Base-by-base conservation (phyloP, 805 yeast genomes). In the Ogataea kodamae region DNA sequence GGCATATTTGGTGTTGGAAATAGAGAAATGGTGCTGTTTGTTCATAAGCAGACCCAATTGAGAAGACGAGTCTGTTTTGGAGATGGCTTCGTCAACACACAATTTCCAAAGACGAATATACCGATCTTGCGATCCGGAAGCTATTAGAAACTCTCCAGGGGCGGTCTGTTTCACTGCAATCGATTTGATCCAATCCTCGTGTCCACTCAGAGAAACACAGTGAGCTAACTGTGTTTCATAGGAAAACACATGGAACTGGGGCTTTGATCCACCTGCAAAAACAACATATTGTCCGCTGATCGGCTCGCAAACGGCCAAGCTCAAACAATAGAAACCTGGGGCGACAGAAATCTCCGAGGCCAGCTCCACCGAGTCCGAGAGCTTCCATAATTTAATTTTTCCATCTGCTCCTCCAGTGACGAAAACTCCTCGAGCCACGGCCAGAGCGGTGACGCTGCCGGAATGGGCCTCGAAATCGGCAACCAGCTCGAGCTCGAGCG, bases 181-280 rank as follows among this genome's bases (percentile, higher is more conserved):
- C 9, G 86, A 70, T 53, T 83, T 82, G 31, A 92, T 74, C 99
- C 99, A 92, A 59, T 89, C 96, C 59, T 92, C 98, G 56, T 92
- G 98, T 4, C 99, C 98, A 17, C 78, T 70, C 20, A 92, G 59
- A 6, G 62, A 62, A 1, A 88, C 82, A 18, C 68, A 64, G 33
- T 62, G 64, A 6, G 48, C 33, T 25, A 69, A 61, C 9, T 45
- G 37, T 3, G 30, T 31, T 8, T 44, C 30, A 40, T 78, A 71
- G 0, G 79, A 57, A 47, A 74, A 76, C 4, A 85, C 66, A 39
- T 68, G 76, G 5, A 89, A 50, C 19, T 55, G 51, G 7, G 70
- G 55, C 10, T 68, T 69, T 1, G 94, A 79, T 11, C 94, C 94
- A 13, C 92, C 94, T n/a, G 80, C 54, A 2, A 86, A 81, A 15